A percentile compares a stretch with the other conserved stretches of the same genome.
These are phyloP conservation scores for Wickerhamiella azyma DNA, from an alignment of 805 yeast species.

Conservation along the genomic window DNA sequence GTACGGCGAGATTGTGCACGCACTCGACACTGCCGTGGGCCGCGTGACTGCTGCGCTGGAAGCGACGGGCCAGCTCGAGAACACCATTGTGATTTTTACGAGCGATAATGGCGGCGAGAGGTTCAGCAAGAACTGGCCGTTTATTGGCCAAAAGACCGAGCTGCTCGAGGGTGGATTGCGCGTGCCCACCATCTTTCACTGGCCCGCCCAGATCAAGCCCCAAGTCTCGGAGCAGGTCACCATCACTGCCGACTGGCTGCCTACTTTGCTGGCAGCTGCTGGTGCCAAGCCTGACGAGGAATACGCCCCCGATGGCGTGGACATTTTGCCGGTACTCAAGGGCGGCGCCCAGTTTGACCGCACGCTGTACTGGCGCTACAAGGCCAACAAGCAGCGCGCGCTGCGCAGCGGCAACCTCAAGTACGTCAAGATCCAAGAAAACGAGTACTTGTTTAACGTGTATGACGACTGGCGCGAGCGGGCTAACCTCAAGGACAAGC, in stretches of 20 bases:
- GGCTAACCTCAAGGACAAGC: slow-evolving; percentile 29
- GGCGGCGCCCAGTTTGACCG: slow-evolving; percentile 17
- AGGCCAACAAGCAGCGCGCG: slow-evolving; percentile 15
- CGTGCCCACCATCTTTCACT: slow-evolving; percentile 38
- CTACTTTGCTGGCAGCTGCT: slow-evolving; percentile 40
- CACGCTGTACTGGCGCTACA: slow-evolving; percentile 19
- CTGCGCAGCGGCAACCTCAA: slow-evolving; percentile 17
- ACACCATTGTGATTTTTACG: slow-evolving; percentile 45
- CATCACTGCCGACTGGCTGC: slow-evolving; percentile 49
- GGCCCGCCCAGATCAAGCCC: slow-evolving; percentile 26
- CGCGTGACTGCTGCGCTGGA: slow-evolving; percentile 33
- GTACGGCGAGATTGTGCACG: slow-evolving; percentile 54
- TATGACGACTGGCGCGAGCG: slow-evolving; percentile 39
- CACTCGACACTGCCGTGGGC: slow-evolving; percentile 40
- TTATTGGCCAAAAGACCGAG: slow-evolving; percentile 39
- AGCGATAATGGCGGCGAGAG: slow-evolving; percentile 59
- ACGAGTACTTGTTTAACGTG: slow-evolving; percentile 21
- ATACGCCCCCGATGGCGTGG: slow-evolving; percentile 38
- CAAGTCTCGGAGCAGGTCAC: slow-evolving; percentile 30
- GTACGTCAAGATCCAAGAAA: slow-evolving; percentile 14
- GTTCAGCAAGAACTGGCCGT: slow-evolving; percentile 42
- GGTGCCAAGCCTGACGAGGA: slow-evolving; percentile 36
- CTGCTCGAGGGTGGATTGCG: slow-evolving; percentile 48
- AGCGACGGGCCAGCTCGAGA: slow-evolving; percentile 33
- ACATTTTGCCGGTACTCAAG: slow-evolving; percentile 25